Conservation (phyloP, 2,329 filamentous ascomycete species). For the Fusarium acutatum region DNA sequence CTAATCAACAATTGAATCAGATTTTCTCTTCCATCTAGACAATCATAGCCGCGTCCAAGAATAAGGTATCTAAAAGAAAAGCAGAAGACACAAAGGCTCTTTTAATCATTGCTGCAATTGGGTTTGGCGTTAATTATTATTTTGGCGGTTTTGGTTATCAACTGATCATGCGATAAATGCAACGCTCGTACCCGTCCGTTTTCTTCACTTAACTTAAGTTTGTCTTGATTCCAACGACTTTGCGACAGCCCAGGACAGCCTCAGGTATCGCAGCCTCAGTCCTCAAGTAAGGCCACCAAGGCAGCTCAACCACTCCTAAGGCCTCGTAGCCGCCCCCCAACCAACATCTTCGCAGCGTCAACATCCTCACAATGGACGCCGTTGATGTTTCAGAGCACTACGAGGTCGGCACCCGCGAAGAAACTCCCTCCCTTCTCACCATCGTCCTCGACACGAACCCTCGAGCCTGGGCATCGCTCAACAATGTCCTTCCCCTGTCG, state of each 20-base stretch:
- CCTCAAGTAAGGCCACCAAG: neutral
- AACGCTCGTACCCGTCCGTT: neutral
- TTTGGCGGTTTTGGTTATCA: neutral
- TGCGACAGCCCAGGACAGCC: neutral
- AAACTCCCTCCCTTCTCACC: conserved; percentile 82
- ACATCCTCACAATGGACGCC: conserved; percentile 56
- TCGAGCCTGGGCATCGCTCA: conserved; percentile 86
- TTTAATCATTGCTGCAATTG: neutral
- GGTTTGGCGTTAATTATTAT: neutral
- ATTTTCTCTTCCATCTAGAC: neutral
- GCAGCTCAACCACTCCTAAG: neutral
- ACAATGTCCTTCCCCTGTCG: conserved; percentile 78
- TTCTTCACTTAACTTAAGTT: neutral
- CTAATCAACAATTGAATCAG: neutral
- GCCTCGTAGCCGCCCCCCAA: conserved; percentile 46
- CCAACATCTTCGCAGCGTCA: conserved; percentile 29
- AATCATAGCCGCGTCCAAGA: conserved; percentile 2
- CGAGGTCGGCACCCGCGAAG: conserved; percentile 62
- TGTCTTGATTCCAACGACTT: conserved; percentile 16
- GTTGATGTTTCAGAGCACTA: conserved; percentile 69
- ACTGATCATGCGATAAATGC: neutral
- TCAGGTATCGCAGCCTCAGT: neutral
- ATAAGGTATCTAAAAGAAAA: neutral
- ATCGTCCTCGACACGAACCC: conserved; percentile 97
- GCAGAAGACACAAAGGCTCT: neutral